Percentiles rank a stretch among this genome's conserved stretches.
These are phyloP conservation scores for Priceomyces fermenticarens DNA, from an alignment of 805 yeast genomes.

Conservation along the genomic window DNA sequence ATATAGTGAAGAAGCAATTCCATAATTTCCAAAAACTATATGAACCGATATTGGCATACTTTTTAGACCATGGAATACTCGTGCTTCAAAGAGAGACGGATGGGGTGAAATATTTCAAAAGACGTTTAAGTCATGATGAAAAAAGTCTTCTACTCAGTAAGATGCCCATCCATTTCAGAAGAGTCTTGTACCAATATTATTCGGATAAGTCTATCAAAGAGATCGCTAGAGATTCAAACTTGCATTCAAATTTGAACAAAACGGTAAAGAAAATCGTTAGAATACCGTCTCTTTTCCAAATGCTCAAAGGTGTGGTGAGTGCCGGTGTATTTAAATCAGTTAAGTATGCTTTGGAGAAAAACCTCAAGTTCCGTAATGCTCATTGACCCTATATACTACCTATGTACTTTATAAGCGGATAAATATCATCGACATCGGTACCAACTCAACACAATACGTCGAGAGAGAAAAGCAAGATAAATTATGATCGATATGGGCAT, in stretches of 20 bases:
- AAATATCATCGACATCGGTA: neutral
- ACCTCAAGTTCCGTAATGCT: constrained; percentile 19
- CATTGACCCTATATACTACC: neutral
- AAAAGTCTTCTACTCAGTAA: constrained; percentile 29
- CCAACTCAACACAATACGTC: too few species aligned
- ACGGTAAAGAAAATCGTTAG: constrained; percentile 46
- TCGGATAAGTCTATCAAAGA: constrained; percentile 27
- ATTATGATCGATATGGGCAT: too few species aligned
- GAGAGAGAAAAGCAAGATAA: too few species aligned
- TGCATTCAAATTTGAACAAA: constrained; percentile 17
- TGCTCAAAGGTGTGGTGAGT: constrained; percentile 78
- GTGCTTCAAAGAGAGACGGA: constrained; percentile 11
- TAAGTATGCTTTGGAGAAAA: constrained; percentile 75
- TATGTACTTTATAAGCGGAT: neutral
- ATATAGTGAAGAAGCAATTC: constrained; percentile 79
- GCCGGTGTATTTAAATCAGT: constrained; percentile 77
- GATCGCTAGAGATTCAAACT: constrained; percentile 42
- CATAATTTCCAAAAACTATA: constrained; percentile 68
- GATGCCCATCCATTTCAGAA: constrained; percentile 50
- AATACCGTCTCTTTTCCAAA: constrained; percentile 71
- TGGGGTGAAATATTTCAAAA: constrained; percentile 10
- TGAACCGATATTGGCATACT: constrained; percentile 48
- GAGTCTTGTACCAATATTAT: constrained; percentile 30
- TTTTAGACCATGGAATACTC: constrained; percentile 17
- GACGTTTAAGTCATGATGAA: constrained; percentile 9